Percentiles rank a stretch among this genome's conserved stretches.
phyloP scores from a whole-genome alignment of 2,329 filamentous ascomycete genomes.

The Pseudogymnoascus sp. region DNA sequence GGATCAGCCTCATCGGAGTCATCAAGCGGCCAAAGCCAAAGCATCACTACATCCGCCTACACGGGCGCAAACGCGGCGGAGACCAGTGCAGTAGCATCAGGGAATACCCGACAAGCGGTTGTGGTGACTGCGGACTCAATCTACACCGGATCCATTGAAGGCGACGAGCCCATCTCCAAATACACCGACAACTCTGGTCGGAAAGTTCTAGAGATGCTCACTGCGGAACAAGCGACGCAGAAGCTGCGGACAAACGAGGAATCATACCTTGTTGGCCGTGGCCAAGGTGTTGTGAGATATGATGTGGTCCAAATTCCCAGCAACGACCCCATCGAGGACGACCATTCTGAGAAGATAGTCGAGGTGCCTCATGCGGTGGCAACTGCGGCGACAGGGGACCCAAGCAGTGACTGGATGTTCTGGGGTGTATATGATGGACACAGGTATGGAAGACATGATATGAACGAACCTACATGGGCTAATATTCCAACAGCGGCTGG shows the following conservation, averaged over 20 bases:
- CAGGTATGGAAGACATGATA: constrained; percentile 51
- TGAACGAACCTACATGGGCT: constrained; percentile 13
- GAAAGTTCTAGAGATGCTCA: constrained; percentile 91
- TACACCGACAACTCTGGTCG: constrained; percentile 75
- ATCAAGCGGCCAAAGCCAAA: constrained; percentile 22
- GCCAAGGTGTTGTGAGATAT: constrained; percentile 86
- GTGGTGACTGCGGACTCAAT: constrained; percentile 87
- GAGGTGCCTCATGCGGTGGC: constrained; percentile 62
- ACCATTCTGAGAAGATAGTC: constrained; percentile 96
- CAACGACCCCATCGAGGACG: constrained; percentile 97
- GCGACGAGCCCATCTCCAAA: constrained; percentile 82
- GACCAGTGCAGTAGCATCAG: constrained; percentile 20
- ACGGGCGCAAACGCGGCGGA: constrained; percentile 13
- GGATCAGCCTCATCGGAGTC: constrained; percentile 21
- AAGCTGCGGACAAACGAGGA: constrained; percentile 85
- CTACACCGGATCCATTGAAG: constrained; percentile 77
- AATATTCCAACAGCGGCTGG: constrained; percentile 62
- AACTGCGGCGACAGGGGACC: constrained; percentile 32
- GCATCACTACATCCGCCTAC: constrained; percentile 20
- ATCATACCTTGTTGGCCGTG: constrained; percentile 82
- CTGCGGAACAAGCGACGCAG: constrained; percentile 83
- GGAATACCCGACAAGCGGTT: constrained; percentile 59
- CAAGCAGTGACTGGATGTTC: constrained; percentile 93
- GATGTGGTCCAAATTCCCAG: constrained; percentile 90
- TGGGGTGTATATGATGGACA: constrained; percentile 99